These are phyloP conservation scores for Fusarium sororula DNA, from an alignment of 2,329 filamentous ascomycete genomes.

Conservation along the genomic window DNA sequence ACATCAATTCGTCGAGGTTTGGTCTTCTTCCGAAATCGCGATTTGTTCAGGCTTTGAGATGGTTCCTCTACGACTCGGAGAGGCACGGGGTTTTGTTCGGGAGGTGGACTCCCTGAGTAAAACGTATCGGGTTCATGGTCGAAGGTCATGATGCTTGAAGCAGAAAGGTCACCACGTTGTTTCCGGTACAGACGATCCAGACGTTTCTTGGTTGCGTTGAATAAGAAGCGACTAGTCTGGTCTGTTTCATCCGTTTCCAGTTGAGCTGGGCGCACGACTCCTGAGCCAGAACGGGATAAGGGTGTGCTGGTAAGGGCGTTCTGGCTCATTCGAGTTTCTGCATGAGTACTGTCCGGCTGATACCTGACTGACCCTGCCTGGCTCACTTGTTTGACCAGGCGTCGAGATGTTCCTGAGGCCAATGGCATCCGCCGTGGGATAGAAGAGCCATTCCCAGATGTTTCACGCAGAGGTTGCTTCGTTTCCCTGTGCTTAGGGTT, in stretches of 20 bases:
- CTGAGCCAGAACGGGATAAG: conserved; percentile 24
- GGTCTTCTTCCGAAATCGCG: conserved; percentile 55
- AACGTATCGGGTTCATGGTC: conserved; percentile 21
- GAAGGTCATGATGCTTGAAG: conserved; percentile 29
- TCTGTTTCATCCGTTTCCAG: conserved; percentile 59
- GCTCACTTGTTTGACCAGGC: conserved; percentile 44
- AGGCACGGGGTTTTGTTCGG: conserved; percentile 37
- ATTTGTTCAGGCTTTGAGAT: conserved; percentile 20
- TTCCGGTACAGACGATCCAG: conserved; percentile 65
- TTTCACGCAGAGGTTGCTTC: conserved; percentile 33
- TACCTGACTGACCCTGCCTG: conserved; percentile 43
- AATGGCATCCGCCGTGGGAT: not conserved
- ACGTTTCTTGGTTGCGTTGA: conserved; percentile 61
- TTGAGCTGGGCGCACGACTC: conserved; percentile 59
- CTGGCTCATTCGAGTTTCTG: not conserved
- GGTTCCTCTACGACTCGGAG: conserved; percentile 26
- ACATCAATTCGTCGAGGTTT: conserved; percentile 58
- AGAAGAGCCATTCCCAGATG: conserved; percentile 35
- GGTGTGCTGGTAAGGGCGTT: not conserved
- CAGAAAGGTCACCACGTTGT: conserved; percentile 43
- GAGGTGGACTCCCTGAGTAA: conserved; percentile 33
- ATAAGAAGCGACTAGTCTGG: conserved; percentile 49
- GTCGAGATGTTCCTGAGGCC: conserved; percentile 28
- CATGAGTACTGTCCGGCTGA: not conserved
- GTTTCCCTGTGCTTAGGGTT: conserved; percentile 1